phyloP scores from a whole-genome alignment of 2,329 filamentous ascomycete genomes.

The Aspergillus aculeatus region DNA sequence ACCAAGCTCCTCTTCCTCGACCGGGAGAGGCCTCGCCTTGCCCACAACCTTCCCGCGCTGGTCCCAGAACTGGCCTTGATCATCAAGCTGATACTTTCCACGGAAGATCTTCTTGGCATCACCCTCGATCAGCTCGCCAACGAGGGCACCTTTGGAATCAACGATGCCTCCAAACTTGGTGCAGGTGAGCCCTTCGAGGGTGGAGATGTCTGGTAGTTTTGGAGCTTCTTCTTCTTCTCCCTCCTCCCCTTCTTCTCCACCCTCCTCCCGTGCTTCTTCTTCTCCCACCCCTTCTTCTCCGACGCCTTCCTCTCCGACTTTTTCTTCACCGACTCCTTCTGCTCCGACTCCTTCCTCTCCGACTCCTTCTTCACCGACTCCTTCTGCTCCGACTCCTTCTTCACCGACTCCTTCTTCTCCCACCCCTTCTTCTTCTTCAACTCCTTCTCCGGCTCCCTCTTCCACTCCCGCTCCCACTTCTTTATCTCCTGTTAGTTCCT shows the following conservation, averaged over 20 bases:
- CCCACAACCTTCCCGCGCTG: conserved; percentile 63
- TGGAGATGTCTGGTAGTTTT: conserved; percentile 33
- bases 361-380: neutral
- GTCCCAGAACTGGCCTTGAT: conserved; percentile 63
- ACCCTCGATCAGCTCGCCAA: conserved; percentile 61
- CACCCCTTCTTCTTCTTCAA: neutral
- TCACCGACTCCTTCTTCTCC: neutral
- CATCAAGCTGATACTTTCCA: conserved; percentile 46
- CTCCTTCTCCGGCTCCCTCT: neutral
- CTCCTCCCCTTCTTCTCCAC: neutral
- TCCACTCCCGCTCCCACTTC: neutral
- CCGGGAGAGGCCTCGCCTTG: conserved; percentile 50
- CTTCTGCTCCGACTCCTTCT: neutral
- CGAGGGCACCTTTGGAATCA: conserved; percentile 44
- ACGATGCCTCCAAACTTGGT: conserved; percentile 47
- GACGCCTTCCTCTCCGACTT: neutral
- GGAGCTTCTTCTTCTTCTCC: neutral
- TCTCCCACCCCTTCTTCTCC: neutral
- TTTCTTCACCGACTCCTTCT: neutral
- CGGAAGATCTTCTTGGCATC: conserved; percentile 60
- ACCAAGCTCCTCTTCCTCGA: conserved; percentile 39
- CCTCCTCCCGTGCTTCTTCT: neutral
- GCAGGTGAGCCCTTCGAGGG: conserved; percentile 41
- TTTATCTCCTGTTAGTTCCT: neutral
- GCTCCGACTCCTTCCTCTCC: neutral